phyloP scores from a whole-genome alignment of 2,329 filamentous ascomycete species.

The Coleophoma cylindrospora region DNA sequence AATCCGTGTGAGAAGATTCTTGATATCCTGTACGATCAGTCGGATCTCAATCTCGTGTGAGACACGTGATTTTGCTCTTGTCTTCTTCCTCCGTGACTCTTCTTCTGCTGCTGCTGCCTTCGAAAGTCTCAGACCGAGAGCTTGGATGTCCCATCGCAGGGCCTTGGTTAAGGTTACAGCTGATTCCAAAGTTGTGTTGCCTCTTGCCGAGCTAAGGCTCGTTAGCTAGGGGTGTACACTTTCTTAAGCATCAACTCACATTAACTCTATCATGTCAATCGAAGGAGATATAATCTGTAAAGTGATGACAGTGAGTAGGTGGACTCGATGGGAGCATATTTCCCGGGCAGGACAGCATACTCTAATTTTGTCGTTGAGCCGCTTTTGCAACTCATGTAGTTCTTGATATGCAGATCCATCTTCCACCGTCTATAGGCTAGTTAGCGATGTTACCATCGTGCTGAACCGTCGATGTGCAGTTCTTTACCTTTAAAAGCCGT shows the following conservation, averaged over 20 bases:
- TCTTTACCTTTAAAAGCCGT: conserved; percentile 62
- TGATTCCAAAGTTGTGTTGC: conserved; percentile 79
- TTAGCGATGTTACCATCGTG: conserved; percentile 1
- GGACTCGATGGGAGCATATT: not conserved
- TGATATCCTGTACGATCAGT: conserved; percentile 70
- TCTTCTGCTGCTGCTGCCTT: conserved; percentile 63
- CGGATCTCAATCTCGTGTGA: conserved; percentile 61
- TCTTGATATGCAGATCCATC: conserved; percentile 64
- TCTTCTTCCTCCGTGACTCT: conserved; percentile 34
- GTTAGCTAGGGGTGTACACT: conserved; percentile 27
- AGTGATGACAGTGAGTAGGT: conserved; percentile 1
- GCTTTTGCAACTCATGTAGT: conserved; percentile 64
- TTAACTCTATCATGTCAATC: conserved; percentile 88
- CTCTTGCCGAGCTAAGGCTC: conserved; percentile 53
- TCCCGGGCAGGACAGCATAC: conserved; percentile 35
- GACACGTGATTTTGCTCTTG: conserved; percentile 42
- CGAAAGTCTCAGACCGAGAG: conserved; percentile 70
- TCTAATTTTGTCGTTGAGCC: conserved; percentile 81
- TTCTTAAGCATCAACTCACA: conserved; percentile 44
- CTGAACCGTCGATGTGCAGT: not conserved
- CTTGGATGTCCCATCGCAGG: conserved; percentile 77
- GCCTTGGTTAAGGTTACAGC: conserved; percentile 79
- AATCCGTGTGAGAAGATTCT: conserved; percentile 68
- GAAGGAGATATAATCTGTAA: conserved; percentile 77
- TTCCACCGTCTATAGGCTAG: conserved; percentile 52